Conservation (phyloP, 2,329 filamentous ascomycete genomes). For the Colletotrichum costaricense region DNA sequence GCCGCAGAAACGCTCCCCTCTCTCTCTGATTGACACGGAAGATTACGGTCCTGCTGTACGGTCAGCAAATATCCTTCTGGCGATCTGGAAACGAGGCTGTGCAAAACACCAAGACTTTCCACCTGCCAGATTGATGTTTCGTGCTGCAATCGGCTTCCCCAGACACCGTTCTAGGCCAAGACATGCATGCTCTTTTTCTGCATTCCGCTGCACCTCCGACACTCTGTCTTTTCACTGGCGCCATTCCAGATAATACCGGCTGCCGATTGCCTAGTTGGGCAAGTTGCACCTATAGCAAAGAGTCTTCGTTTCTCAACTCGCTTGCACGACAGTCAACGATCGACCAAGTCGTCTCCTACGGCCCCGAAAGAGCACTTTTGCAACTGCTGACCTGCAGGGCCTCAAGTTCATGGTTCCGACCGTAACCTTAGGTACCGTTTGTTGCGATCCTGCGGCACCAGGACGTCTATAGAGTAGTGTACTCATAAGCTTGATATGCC, state of each 20-base stretch:
- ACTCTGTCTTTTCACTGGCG: not conserved
- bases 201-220: slow-evolving; percentile 23
- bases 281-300: not conserved
- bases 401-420: not conserved
- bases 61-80: slow-evolving; percentile 21
- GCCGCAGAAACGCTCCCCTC: not conserved
- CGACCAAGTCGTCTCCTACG: not conserved
- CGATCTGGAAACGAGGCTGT: slow-evolving; percentile 32
- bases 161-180: slow-evolving; percentile 31
- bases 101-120: slow-evolving; percentile 33
- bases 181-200: slow-evolving; percentile 19
- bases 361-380: not conserved
- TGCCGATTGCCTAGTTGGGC: slow-evolving; percentile 12
- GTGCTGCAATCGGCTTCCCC: slow-evolving; percentile 33
- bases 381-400: not conserved
- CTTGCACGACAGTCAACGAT: not conserved
- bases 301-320: not conserved
- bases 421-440: not conserved
- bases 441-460: not conserved
- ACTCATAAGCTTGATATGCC: not conserved
- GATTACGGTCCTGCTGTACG: not conserved
- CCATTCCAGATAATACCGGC: not conserved
- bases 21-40: not conserved
- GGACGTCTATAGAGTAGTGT: not conserved
- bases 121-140: slow-evolving; percentile 36